These are phyloP conservation scores for Coniochaeta sp. DNA, from an alignment of 2,329 filamentous ascomycete species.

Conservation along the genomic window DNA sequence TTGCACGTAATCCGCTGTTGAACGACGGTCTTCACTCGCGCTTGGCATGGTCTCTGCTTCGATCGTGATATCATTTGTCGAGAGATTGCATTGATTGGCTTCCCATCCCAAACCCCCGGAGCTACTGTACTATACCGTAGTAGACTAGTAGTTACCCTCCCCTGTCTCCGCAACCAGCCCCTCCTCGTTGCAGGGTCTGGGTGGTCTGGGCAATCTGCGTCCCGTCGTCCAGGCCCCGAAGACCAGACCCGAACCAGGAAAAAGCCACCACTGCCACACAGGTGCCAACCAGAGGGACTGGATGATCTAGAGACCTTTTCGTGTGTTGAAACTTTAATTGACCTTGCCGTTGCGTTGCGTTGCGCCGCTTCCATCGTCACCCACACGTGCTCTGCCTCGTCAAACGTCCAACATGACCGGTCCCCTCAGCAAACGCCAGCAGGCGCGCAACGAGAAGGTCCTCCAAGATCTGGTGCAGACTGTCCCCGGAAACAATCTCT, in stretches of 20 bases:
- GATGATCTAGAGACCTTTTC: background rate
- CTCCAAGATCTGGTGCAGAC: conserved; percentile 83
- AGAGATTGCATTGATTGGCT: background rate
- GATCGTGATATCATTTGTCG: background rate
- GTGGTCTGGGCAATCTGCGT: conserved; percentile 1
- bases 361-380: background rate
- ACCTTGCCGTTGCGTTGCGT: too few relatives aligned
- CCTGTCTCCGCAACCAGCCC: background rate
- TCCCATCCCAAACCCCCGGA: background rate
- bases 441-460: conserved; percentile 90
- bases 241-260: conserved; percentile 1
- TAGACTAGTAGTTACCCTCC: too few relatives aligned
- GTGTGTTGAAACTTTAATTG: background rate
- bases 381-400: background rate
- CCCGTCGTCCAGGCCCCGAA: background rate
- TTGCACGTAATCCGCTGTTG: background rate
- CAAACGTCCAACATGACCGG: conserved; percentile 39
- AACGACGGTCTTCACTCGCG: background rate
- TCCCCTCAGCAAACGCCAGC: conserved; percentile 86
- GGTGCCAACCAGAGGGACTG: background rate
- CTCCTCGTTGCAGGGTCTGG: background rate
- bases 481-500: conserved; percentile 81
- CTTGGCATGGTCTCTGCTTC: background rate
- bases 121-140: background rate
- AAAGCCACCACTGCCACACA: background rate